phyloP scores from a whole-genome alignment of 257 asterid genomes.

The Gentiana dahurica region DNA sequence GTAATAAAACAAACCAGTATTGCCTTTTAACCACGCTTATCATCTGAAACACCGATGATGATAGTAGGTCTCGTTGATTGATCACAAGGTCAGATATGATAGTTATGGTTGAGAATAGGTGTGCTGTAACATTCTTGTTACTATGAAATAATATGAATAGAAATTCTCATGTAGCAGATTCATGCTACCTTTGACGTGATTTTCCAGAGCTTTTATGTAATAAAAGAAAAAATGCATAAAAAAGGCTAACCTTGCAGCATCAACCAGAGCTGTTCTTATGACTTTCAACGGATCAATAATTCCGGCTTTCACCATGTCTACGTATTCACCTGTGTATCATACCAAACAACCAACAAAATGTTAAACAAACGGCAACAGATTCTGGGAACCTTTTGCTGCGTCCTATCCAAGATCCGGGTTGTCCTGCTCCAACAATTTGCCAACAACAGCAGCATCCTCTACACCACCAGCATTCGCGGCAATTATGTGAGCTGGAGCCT shows the following conservation, averaged over 20 bases:
- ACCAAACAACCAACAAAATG: constrained; percentile 6
- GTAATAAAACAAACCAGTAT: too few relatives aligned
- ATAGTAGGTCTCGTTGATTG: too few relatives aligned
- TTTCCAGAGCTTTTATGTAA: too few relatives aligned
- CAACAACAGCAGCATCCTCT: neutral
- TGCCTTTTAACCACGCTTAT: too few relatives aligned
- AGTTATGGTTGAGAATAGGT: too few relatives aligned
- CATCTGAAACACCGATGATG: too few relatives aligned
- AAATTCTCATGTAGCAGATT: neutral
- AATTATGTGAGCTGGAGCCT: constrained; percentile 75
- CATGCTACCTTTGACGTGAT: too few relatives aligned
- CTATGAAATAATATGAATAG: too few relatives aligned
- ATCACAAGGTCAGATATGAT: too few relatives aligned
- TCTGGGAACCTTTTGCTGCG: neutral
- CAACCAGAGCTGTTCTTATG: constrained; percentile 51
- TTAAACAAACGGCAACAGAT: neutral
- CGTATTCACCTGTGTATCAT: constrained; percentile 24
- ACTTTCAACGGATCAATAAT: constrained; percentile 61
- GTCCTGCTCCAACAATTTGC: neutral
- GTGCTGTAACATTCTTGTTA: too few relatives aligned
- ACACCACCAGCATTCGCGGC: too few relatives aligned
- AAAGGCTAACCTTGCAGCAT: constrained; percentile 42
- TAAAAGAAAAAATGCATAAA: neutral
- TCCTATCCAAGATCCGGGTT: neutral
- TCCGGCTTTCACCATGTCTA: constrained; percentile 49